These are phyloP conservation scores for Forsythia viridissima DNA, from an alignment of 257 asterid genomes.

Conservation along the genomic window DNA sequence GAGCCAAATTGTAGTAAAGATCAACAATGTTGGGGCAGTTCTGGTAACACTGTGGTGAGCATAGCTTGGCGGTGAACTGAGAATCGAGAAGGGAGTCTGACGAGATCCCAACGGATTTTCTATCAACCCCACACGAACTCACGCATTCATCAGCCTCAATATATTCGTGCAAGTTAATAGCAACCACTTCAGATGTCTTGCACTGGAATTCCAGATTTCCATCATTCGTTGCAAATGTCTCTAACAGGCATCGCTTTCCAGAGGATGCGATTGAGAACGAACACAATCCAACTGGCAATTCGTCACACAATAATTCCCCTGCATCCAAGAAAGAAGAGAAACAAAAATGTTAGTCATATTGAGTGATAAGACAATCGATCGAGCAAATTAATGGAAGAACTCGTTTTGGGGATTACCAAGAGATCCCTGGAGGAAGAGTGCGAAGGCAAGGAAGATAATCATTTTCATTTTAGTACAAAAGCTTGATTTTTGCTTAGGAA, in stretches of 20 bases:
- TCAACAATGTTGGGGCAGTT: slow-evolving; percentile 39
- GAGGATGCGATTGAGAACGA: slow-evolving; percentile 36
- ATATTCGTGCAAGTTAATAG: slow-evolving; percentile 3
- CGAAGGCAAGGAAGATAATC: background rate
- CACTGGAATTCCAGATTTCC: slow-evolving; percentile 19
- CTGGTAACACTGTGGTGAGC: slow-evolving; percentile 30
- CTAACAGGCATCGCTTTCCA: slow-evolving; percentile 40
- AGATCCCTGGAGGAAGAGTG: slow-evolving; percentile 5
- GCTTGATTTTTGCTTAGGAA: background rate
- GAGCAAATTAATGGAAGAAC: background rate
- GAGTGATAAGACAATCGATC: background rate
- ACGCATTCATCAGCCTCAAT: slow-evolving; percentile 33
- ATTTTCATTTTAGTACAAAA: background rate
- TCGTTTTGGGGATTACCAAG: background rate
- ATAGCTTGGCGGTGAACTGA: slow-evolving; percentile 21
- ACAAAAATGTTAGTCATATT: background rate
- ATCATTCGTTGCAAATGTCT: slow-evolving; percentile 22
- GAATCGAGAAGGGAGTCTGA: slow-evolving; percentile 30
- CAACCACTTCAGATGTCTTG: slow-evolving; percentile 28
- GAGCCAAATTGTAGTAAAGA: slow-evolving; percentile 37
- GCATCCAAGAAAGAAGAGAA: background rate
- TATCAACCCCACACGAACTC: slow-evolving; percentile 29
- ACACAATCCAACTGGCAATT: slow-evolving; percentile 25
- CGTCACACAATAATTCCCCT: slow-evolving; percentile 38
- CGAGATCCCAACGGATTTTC: slow-evolving; percentile 37